phyloP scores from a whole-genome alignment of 1,139 yeast species.

The Scheffersomyces quercinus region DNA sequence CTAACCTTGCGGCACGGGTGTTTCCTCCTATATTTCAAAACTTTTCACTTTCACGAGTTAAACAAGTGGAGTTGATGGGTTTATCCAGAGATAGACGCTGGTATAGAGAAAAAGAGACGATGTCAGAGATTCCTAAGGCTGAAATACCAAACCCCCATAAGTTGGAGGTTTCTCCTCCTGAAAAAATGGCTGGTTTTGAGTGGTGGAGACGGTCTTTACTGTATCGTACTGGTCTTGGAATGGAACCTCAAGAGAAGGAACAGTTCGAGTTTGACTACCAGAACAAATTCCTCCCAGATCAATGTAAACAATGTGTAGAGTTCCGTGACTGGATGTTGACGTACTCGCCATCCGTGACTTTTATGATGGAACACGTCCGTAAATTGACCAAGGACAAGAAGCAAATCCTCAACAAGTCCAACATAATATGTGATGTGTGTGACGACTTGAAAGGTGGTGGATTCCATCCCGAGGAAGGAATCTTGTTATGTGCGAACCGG shows the following conservation, averaged over 20 bases:
- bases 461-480: conserved; percentile 86
- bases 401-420: conserved; percentile 19
- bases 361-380: conserved; percentile 82
- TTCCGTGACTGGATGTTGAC: conserved; percentile 76
- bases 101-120: not conserved
- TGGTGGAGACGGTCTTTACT: conserved; percentile 81
- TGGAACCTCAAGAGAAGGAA: conserved; percentile 51
- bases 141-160: not conserved
- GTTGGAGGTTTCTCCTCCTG: conserved; percentile 12
- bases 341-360: conserved; percentile 82
- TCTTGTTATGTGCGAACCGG: conserved; percentile 83
- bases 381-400: conserved; percentile 40
- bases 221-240: conserved; percentile 73
- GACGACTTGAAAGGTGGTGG: conserved; percentile 91
- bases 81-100: too few species aligned
- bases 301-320: conserved; percentile 68
- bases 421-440: conserved; percentile 81
- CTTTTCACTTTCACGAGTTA: too few species aligned
- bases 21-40: too few species aligned
- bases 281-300: conserved; percentile 46
- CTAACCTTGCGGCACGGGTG: too few species aligned
- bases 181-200: conserved; percentile 52
- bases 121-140: not conserved
- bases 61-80: too few species aligned
- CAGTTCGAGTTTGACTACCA: conserved; percentile 61